These are phyloP conservation scores for Leucocoprinus leucothites DNA, from an alignment of 768 basidiomycete genomes.

Conservation along the genomic window DNA sequence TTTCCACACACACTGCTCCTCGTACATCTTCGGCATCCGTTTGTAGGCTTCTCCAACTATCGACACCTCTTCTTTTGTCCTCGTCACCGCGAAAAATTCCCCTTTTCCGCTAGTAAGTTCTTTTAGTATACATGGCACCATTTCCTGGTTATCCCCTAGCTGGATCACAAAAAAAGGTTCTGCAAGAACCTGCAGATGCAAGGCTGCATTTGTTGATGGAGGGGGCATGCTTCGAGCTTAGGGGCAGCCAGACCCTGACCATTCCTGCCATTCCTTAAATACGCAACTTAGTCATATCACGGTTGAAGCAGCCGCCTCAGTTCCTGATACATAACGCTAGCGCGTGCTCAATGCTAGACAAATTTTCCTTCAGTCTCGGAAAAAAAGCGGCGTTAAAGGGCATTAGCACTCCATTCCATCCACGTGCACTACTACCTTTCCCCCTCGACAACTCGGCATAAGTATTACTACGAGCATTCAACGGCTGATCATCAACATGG, in stretches of 20 bases:
- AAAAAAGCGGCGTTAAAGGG: slow-evolving; percentile 24
- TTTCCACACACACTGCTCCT: slow-evolving; percentile 45
- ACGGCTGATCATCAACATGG: not conserved
- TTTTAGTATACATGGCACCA: slow-evolving; percentile 33
- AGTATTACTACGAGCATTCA: slow-evolving; percentile 20
- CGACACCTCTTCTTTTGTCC: slow-evolving; percentile 60
- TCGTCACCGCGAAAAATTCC: slow-evolving; percentile 51
- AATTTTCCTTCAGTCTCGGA: slow-evolving; percentile 13
- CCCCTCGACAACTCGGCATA: too few relatives aligned
- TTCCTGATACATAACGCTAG: too few relatives aligned
- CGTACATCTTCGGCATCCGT: slow-evolving; percentile 31
- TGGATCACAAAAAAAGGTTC: slow-evolving; percentile 45
- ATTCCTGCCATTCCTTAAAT: too few relatives aligned
- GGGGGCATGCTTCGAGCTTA: slow-evolving; percentile 31
- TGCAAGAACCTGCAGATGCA: slow-evolving; percentile 44
- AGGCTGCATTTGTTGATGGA: slow-evolving; percentile 40
- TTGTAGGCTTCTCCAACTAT: slow-evolving; percentile 45
- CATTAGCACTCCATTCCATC: slow-evolving; percentile 4
- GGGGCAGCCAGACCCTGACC: too few relatives aligned
- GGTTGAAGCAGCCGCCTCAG: too few relatives aligned
- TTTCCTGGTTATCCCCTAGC: slow-evolving; percentile 31
- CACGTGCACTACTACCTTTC: too few relatives aligned
- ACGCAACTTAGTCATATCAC: too few relatives aligned
- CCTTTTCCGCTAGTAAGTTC: slow-evolving; percentile 23
- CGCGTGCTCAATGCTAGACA: too few relatives aligned